A percentile compares a stretch with the other conserved stretches of the same genome.
Evolutionary conservation across 2,329 filamentous ascomycete genomes (phyloP).

Genomic region (Exophiala xenobiotica): DNA sequence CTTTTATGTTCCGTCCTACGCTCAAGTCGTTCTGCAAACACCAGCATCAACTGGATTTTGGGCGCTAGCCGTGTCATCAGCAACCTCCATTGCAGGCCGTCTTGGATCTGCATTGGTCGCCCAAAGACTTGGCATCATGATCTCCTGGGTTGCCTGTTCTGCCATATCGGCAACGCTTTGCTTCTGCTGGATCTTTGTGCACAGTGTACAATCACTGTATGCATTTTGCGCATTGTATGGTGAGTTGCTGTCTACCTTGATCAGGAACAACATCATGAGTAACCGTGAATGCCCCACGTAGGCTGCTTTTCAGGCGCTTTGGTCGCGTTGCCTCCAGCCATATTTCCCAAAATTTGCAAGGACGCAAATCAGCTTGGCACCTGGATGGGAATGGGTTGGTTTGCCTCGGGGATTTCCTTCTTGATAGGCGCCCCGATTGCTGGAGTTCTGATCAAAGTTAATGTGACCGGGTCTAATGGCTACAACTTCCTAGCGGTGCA

Average conservation of each 20-base stretch:
- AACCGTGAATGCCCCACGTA: neutral
- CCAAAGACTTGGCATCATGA: constrained; percentile 56
- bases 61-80: constrained; percentile 60
- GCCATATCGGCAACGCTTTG: constrained; percentile 38
- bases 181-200: constrained; percentile 57
- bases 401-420: neutral
- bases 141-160: constrained; percentile 52
- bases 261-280: neutral
- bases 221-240: constrained; percentile 59
- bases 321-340: constrained; percentile 61
- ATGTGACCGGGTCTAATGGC: neutral
- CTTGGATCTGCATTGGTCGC: constrained; percentile 55
- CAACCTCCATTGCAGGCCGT: constrained; percentile 54
- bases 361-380: constrained; percentile 46
- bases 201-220: constrained; percentile 50
- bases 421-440: constrained; percentile 38
- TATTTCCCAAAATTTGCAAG: constrained; percentile 50
- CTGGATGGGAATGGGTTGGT: constrained; percentile 48
- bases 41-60: constrained; percentile 48
- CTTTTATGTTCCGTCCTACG: constrained; percentile 28
- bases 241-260: neutral
- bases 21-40: constrained; percentile 33
- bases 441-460: constrained; percentile 44
- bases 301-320: constrained; percentile 59
- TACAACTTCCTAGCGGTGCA: neutral